Percentiles rank a stretch among this genome's conserved stretches.
Conservation (phyloP, 768 basidiomycete genomes). For the Auricularia sp. region DNA sequence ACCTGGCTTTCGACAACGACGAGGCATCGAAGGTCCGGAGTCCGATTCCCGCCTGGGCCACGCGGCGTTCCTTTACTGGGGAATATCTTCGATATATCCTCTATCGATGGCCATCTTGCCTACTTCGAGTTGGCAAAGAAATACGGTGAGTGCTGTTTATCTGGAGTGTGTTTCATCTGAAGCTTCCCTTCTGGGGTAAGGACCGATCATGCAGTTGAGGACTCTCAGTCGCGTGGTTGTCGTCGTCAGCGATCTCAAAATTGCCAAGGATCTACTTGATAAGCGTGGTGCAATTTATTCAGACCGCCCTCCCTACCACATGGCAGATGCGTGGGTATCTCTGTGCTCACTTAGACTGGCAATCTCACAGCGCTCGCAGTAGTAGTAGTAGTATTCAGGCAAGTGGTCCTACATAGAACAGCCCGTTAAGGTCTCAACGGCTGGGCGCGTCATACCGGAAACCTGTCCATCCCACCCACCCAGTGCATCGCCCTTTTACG, state of each 20-base stretch:
- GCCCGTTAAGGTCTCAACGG: too few species aligned
- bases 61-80: slow-evolving; percentile 35
- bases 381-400: background rate
- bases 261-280: background rate
- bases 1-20: too few species aligned
- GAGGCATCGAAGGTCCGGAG: background rate
- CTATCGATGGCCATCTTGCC: slow-evolving; percentile 27
- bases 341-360: too few species aligned
- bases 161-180: background rate
- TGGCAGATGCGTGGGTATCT: too few species aligned
- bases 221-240: slow-evolving; percentile 6
- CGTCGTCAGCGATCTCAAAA: slow-evolving; percentile 2
- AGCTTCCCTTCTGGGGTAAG: background rate
- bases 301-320: too few species aligned
- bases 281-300: too few species aligned
- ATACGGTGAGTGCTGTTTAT: slow-evolving; percentile 26
- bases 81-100: slow-evolving; percentile 36
- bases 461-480: too few species aligned
- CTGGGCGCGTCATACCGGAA: too few species aligned
- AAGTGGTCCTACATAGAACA: too few species aligned
- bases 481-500: too few species aligned
- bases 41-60: slow-evolving; percentile 31
- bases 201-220: slow-evolving; percentile 8
- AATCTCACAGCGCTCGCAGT: slow-evolving; percentile 4
- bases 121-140: slow-evolving; percentile 32